Base-by-base conservation (phyloP, 2,329 filamentous ascomycete species). In the Colletotrichum endophyticum region DNA sequence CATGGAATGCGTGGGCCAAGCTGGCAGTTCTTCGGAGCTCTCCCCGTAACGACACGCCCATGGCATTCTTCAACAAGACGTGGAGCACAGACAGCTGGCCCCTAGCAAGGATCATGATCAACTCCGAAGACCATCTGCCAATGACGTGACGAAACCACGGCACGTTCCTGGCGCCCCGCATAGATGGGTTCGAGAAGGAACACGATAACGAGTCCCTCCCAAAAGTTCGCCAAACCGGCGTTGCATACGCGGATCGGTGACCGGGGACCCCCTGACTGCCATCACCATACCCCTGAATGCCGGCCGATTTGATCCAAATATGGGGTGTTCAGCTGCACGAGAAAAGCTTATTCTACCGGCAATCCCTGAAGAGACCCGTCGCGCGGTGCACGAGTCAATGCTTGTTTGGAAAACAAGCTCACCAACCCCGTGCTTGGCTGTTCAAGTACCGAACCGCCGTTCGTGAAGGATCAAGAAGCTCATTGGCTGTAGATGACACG, bases 331-430 rank as follows among this genome's bases (percentile, higher is more conserved):
- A 53, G 62, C 68, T 75, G 72, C 67, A 72, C 27, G 44, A 49
- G 13, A 75, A 66, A 67, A 72, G 62, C 69, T 75, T 72, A 30
- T 67, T 15, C 62, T n/a, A 12, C 59, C 1, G 5, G n/a, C 22
- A 28, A 74, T 36, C 72, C 72, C 56, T 62, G 68, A 27, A 4
- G 11, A 11, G 22, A 28, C 27, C 53, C 66, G 19, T 36, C 7
- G n/a, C 8, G 8, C 6, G 49, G 30, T 63, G 72, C 72, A 66
- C 68, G 68, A 72, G 68, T 75, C 68, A 72, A 75, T 72, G 72
- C 67, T 71, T 71, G 72, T 72, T 70, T 49, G 28, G 28, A 39
- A 62, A 49, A 72, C 36, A 49, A 72, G 72, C 62, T 66, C 36
- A 13, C 9, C 22, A 62, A 44, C 72, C 72, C 72, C 61, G 15